phyloP scores from a whole-genome alignment of 2,329 filamentous ascomycete genomes.

The Calonectria hongkongensis region DNA sequence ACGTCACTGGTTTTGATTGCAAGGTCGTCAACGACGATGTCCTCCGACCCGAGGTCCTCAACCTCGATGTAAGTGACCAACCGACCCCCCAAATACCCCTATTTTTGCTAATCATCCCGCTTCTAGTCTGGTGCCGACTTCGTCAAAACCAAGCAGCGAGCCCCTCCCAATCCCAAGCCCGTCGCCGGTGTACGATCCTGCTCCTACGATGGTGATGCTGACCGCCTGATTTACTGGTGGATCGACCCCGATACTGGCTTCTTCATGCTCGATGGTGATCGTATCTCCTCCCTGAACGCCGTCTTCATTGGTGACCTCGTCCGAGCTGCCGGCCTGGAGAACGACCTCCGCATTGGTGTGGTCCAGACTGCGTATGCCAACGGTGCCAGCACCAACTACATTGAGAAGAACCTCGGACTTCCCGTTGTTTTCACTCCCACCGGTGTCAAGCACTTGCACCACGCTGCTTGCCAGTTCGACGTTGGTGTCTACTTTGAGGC shows the following conservation, averaged over 20 bases:
- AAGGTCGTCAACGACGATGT: slow-evolving; percentile 95
- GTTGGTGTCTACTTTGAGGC: slow-evolving; percentile 99
- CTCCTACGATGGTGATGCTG: slow-evolving; percentile 95
- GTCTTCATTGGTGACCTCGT: slow-evolving; percentile 95
- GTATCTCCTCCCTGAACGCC: slow-evolving; percentile 94
- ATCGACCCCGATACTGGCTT: slow-evolving; percentile 88
- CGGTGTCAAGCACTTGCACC: slow-evolving; percentile 97
- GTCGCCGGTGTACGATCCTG: slow-evolving; percentile 86
- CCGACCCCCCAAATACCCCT: background rate
- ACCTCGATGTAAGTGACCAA: slow-evolving; percentile 82
- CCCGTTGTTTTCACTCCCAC: slow-evolving; percentile 95
- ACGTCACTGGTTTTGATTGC: slow-evolving; percentile 84
- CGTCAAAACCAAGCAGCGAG: slow-evolving; percentile 97
- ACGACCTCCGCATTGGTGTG: slow-evolving; percentile 91
- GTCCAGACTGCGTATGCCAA: slow-evolving; percentile 99
- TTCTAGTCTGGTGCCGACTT: slow-evolving; percentile 93
- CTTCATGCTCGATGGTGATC: slow-evolving; percentile 95
- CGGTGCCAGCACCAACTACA: slow-evolving; percentile 93
- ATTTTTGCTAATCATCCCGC: slow-evolving; percentile 31
- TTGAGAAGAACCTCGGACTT: slow-evolving; percentile 89
- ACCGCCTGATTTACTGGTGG: slow-evolving; percentile 97
- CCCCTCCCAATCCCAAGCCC: slow-evolving; percentile 88
- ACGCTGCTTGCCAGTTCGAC: slow-evolving; percentile 95
- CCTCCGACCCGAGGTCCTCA: slow-evolving; percentile 90
- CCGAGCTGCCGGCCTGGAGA: slow-evolving; percentile 84